Evolutionary conservation across 306 rosid species (phyloP).

Genomic region (Vicia faba): DNA sequence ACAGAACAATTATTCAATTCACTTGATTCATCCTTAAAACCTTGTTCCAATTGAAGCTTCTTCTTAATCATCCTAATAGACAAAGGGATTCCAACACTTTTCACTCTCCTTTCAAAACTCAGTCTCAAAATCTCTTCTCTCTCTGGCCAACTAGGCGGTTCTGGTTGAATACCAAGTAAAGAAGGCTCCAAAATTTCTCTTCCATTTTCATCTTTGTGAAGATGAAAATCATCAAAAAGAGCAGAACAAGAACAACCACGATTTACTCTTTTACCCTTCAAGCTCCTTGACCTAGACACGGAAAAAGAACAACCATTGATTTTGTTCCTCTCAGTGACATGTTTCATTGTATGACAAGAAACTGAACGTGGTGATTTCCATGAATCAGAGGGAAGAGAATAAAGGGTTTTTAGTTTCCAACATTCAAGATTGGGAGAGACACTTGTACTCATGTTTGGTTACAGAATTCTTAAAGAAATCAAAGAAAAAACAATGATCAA

Average conservation of each 20-base stretch:
- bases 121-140: conserved; percentile 49
- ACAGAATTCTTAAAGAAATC: conserved; percentile 25
- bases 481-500: conserved; percentile 23
- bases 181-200: conserved; percentile 50
- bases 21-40: conserved; percentile 40
- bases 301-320: conserved; percentile 1
- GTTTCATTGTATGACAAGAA: conserved; percentile 35
- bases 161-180: conserved; percentile 53
- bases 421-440: conserved; percentile 42
- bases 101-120: conserved; percentile 51
- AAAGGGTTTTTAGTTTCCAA: conserved; percentile 39
- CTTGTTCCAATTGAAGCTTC: conserved; percentile 52
- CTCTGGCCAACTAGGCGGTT: conserved; percentile 70
- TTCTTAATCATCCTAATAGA: conserved; percentile 66
- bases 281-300: conserved; percentile 16
- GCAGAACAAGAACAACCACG: conserved; percentile 35
- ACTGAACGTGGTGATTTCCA: conserved; percentile 31
- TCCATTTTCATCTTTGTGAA: conserved; percentile 35
- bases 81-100: conserved; percentile 53
- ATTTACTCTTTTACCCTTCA: conserved; percentile 37
- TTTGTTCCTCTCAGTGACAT: conserved; percentile 32
- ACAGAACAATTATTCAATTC: conserved; percentile 47
- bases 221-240: conserved; percentile 42
- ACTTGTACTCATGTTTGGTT: conserved; percentile 49
- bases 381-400: conserved; percentile 31